phyloP scores from a whole-genome alignment of 495 filamentous ascomycete genomes.

The Aspergillus egyptiacus region DNA sequence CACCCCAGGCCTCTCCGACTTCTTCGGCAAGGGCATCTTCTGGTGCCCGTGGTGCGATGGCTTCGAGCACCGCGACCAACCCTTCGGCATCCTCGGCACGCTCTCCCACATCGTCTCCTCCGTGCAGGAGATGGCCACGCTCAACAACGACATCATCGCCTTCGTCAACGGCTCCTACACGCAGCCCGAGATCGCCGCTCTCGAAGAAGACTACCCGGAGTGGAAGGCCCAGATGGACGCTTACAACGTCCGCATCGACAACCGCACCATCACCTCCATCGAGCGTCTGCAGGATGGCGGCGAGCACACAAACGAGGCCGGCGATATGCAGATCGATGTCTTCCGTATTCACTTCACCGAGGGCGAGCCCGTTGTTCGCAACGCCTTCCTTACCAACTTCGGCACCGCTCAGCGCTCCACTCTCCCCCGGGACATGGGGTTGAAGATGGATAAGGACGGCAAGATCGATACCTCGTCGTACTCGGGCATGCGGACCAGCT shows the following conservation, averaged over 20 bases:
- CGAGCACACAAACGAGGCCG: conserved; percentile 31
- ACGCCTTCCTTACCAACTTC: conserved; percentile 47
- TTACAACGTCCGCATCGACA: conserved; percentile 47
- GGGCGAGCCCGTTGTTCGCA: conserved; percentile 37
- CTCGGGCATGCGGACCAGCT: conserved; percentile 38
- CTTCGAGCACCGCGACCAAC: conserved; percentile 51
- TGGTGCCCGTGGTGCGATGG: conserved; percentile 62
- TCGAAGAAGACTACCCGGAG: conserved; percentile 33
- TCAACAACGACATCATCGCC: conserved; percentile 37
- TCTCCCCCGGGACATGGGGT: conserved; percentile 33
- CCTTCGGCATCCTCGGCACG: conserved; percentile 45
- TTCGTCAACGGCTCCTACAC: conserved; percentile 53
- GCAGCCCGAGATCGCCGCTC: conserved; percentile 26
- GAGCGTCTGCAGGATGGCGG: conserved; percentile 41
- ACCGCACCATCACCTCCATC: conserved; percentile 46
- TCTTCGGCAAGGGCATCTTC: conserved; percentile 53
- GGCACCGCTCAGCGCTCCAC: conserved; percentile 39
- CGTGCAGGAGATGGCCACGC: conserved; percentile 45
- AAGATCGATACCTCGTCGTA: conserved; percentile 40
- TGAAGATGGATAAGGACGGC: conserved; percentile 34
- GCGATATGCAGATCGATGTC: conserved; percentile 36
- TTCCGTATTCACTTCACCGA: conserved; percentile 50
- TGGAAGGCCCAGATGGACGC: conserved; percentile 43
- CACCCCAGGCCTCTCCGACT: conserved; percentile 45
- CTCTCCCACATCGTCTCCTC: conserved; percentile 37